Evolutionary conservation across 2,329 filamentous ascomycete species (phyloP), one percentile per base, ranked within the genome.

Genomic region (Penicillium sp.): DNA sequence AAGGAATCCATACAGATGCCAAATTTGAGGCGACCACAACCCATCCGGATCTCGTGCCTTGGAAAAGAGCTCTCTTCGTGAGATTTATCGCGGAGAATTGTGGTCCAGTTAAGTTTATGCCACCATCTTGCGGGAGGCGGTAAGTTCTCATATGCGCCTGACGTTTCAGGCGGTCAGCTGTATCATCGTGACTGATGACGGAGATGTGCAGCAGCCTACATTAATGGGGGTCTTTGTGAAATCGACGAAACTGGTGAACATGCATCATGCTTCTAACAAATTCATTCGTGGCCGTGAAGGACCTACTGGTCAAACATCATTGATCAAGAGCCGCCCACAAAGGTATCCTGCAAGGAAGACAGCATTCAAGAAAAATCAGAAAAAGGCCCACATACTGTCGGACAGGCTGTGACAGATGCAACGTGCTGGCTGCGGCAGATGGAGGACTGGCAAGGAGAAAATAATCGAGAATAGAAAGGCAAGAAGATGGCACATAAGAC

Each of bases 1-100:
- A 46, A 49, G 50, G 39, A 51, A 56, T 58, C 39, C 49, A 40
- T 45, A 37, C 11, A 28, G 40, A 45, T 51, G 47, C 44, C 47
- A 24, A 7, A 32, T 39, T 46, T 50, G 32, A 43, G 29, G 24
- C 48, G 49, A 36, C 47, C 37, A 49, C 36, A 47, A 50, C 36
- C 40, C 43, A 11, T 42, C 45, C 50, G 27, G 11, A 18, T 35
- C 45, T 52, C 39, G 45, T 49, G 56, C 50, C 48, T 37, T 49
- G 34, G 12, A n/a, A 9, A 1, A 29, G 27, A 26, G 33, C 11
- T 38, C 45, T 48, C 28, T 39, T 40, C 12, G n/a, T 43, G 26
- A 29, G 32, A 35, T 11, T 47, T 5, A 13, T 36, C 34, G 34
- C 37, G 29, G 11, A 32, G 7, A 32, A 8, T 3, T 7, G 29